phyloP scores from a whole-genome alignment of 2,329 filamentous ascomycete species.

The Alternaria metachromatica region DNA sequence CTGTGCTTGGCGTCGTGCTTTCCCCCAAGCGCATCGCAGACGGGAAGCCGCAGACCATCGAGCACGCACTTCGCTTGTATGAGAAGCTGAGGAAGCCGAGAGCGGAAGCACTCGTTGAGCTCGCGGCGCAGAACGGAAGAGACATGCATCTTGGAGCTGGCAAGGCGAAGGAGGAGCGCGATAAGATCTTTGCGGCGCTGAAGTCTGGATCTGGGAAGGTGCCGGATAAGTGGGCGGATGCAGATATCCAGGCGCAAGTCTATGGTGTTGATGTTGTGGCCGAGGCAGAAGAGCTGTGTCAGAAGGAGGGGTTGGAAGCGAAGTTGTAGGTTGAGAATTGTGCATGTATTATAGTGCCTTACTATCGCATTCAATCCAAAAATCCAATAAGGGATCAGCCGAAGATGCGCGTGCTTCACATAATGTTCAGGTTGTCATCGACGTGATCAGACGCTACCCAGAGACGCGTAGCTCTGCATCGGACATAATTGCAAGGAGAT shows the following conservation, averaged over 20 bases:
- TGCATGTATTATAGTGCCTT: background rate
- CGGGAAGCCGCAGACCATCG: conserved; percentile 53
- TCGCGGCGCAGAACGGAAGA: conserved; percentile 62
- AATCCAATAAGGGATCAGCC: background rate
- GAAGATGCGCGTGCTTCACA: background rate
- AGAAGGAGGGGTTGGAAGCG: conserved; percentile 35
- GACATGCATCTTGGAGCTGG: conserved; percentile 65
- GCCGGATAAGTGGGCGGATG: conserved; percentile 61
- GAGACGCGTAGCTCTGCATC: background rate
- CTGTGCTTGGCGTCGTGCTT: conserved; percentile 62
- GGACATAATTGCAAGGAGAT: background rate
- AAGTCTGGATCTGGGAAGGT: conserved; percentile 53
- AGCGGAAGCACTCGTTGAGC: conserved; percentile 63
- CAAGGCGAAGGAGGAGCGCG: conserved; percentile 64
- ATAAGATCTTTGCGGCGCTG: conserved; percentile 60
- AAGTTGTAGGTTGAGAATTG: conserved; percentile 26
- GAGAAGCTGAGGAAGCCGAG: conserved; percentile 63
- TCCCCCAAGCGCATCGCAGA: conserved; percentile 55
- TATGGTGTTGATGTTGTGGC: conserved; percentile 56
- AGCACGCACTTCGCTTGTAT: conserved; percentile 62
- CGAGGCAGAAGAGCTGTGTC: conserved; percentile 54
- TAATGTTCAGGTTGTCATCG: background rate
- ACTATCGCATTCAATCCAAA: background rate
- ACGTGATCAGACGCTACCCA: background rate
- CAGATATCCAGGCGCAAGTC: conserved; percentile 58